Conservation (phyloP, 2,329 filamentous ascomycete species). For the Hyphodiscus sp. region DNA sequence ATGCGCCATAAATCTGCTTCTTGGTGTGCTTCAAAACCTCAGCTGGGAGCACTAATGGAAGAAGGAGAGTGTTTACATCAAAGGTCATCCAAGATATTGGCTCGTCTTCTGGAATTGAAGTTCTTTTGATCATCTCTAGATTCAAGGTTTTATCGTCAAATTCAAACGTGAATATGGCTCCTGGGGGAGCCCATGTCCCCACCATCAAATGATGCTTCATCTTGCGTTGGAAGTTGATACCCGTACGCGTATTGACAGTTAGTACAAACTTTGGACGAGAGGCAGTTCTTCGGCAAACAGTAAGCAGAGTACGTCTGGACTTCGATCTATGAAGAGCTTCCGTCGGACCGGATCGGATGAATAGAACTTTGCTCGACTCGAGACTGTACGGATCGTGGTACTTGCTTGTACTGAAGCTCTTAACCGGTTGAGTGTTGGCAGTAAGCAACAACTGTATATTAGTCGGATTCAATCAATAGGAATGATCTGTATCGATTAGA, state of each 20-base stretch:
- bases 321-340: too few species aligned
- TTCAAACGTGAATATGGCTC: slow-evolving; percentile 81
- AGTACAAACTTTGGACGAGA: background rate
- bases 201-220: slow-evolving; percentile 92
- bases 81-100: slow-evolving; percentile 94
- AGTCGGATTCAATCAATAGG: too few species aligned
- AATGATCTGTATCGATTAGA: too few species aligned
- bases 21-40: slow-evolving; percentile 55
- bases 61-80: slow-evolving; percentile 49
- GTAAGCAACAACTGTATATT: too few species aligned
- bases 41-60: background rate
- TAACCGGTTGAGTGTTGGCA: too few species aligned
- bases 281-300: background rate
- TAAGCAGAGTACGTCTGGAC: background rate
- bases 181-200: slow-evolving; percentile 84
- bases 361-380: too few species aligned
- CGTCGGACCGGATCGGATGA: too few species aligned
- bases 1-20: slow-evolving; percentile 81
- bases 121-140: slow-evolving; percentile 70
- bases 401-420: too few species aligned
- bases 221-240: too few species aligned
- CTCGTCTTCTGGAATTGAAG: slow-evolving; percentile 73
- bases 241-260: too few species aligned
- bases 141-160: slow-evolving; percentile 79
- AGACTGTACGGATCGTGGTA: too few species aligned